Base-by-base conservation (phyloP, 2,329 filamentous ascomycete genomes). In the Cladobotryum protrusum region DNA sequence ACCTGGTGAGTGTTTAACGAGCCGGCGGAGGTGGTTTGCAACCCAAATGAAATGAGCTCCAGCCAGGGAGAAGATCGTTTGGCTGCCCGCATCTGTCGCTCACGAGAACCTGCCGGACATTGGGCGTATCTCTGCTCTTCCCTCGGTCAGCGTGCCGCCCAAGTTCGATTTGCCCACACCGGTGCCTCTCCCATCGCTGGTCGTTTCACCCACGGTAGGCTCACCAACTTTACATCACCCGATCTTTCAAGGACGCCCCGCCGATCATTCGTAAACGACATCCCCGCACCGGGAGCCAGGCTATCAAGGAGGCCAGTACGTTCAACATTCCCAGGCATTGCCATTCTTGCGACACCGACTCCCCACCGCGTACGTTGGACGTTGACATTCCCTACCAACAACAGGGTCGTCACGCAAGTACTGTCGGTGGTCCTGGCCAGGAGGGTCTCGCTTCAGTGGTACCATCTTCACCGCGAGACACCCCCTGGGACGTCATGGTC, bases 181-280 rank as follows among this genome's bases (percentile, higher is more conserved):
- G 93, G 93, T 73, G 91, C 95, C 69, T 88, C 90, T 69, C 88
- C 93, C 75, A 99, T 99, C 70, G 95, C 93, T 69, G 93, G 93
- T 80, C 93, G 93, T 74, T 99, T 99, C 87, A 99, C 93, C 72
- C 93, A 95, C 73, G 93, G 93, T 88, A 96, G 92, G 77, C 99
- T 99, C 87, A 99, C 93, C 83, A 99, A 99, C 86, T n/a, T n/a
- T 99, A 99, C 87, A 99, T 99, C 87, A 99, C 95, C 76, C 92
- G 93, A 71, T 97, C 93, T 61, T 99, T 99, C 90, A 96, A 96
- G 86, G 93, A 99, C n/a, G 83, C 93, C 93, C 72, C 95, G 95
- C 76, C 83, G 71, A 97, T 99, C 77, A 85, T n/a, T 99, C 73
- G 93, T 99, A 70, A 99, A 95, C 78, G 93, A n/a, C n/a, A 99